A percentile compares a stretch with the other conserved stretches of the same genome.
phyloP scores from a whole-genome alignment of 805 yeast species.

The Candida sakaeoensis region DNA sequence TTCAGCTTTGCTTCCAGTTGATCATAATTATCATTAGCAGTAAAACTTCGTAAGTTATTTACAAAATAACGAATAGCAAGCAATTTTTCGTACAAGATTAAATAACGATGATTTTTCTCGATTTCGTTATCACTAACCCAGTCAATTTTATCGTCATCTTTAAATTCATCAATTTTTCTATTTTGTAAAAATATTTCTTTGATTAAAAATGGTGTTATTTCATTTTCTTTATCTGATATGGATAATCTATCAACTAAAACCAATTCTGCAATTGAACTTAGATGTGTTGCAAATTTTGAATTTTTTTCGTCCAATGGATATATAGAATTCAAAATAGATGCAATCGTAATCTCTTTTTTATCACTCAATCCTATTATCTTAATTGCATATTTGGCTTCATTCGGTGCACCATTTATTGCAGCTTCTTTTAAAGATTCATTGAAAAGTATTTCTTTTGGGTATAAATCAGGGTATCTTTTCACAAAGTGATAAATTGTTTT shows the following conservation, averaged over 20 bases:
- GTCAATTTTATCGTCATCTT: constrained; percentile 20
- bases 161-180: constrained; percentile 27
- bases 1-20: constrained; percentile 36
- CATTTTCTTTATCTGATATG: constrained; percentile 52
- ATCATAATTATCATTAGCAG: constrained; percentile 14
- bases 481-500: constrained; percentile 60
- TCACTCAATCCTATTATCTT: constrained; percentile 51
- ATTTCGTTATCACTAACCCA: constrained; percentile 50
- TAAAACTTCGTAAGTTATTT: constrained; percentile 47
- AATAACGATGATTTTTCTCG: constrained; percentile 22
- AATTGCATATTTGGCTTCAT: constrained; percentile 62
- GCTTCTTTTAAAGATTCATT: constrained; percentile 42
- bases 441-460: constrained; percentile 44
- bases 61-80: constrained; percentile 53
- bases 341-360: constrained; percentile 36
- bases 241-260: constrained; percentile 45
- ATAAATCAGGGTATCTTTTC: constrained; percentile 45
- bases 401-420: constrained; percentile 50
- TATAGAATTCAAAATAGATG: constrained; percentile 36
- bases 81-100: constrained; percentile 45
- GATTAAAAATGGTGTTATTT: constrained; percentile 56
- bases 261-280: constrained; percentile 59
- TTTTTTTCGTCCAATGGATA: constrained; percentile 48
- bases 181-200: constrained; percentile 60
- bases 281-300: constrained; percentile 47